A percentile compares a stretch with the other conserved stretches of the same genome.
phyloP scores from a whole-genome alignment of 2,329 filamentous ascomycete genomes.

The Rutstroemia sp. region DNA sequence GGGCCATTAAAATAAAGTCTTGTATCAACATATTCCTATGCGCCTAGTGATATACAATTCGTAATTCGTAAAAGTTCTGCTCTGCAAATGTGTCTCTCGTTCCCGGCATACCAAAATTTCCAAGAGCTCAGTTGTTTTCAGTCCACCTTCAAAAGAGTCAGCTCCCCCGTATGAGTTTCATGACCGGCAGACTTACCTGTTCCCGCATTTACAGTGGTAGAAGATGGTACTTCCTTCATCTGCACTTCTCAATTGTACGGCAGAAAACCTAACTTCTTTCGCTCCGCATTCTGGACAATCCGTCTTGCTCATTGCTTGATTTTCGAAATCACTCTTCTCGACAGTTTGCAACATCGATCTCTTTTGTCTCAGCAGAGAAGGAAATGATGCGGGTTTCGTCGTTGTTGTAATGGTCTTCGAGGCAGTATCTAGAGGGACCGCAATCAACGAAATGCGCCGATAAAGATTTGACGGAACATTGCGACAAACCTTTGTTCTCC shows the following conservation, averaged over 20 bases:
- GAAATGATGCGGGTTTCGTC: constrained; percentile 87
- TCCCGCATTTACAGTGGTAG: constrained; percentile 79
- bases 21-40: neutral
- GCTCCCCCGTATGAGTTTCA: neutral
- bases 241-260: constrained; percentile 79
- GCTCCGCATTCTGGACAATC: constrained; percentile 75
- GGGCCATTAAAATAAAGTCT: constrained; percentile 23
- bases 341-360: constrained; percentile 78
- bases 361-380: constrained; percentile 80
- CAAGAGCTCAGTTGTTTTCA: constrained; percentile 30
- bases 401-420: constrained; percentile 70
- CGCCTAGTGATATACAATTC: constrained; percentile 1
- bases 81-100: neutral
- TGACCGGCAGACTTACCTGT: constrained; percentile 53
- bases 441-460: constrained; percentile 3
- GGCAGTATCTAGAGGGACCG: constrained; percentile 47
- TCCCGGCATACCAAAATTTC: neutral
- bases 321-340: constrained; percentile 68
- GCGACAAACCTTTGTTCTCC: constrained; percentile 65
- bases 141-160: constrained; percentile 25
- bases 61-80: neutral
- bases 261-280: constrained; percentile 76
- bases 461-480: neutral
- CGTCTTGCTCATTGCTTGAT: constrained; percentile 59
- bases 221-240: constrained; percentile 94